phyloP scores from a whole-genome alignment of 1,284 basidiomycete genomes.

The Exobasidium cylindrosporum region DNA sequence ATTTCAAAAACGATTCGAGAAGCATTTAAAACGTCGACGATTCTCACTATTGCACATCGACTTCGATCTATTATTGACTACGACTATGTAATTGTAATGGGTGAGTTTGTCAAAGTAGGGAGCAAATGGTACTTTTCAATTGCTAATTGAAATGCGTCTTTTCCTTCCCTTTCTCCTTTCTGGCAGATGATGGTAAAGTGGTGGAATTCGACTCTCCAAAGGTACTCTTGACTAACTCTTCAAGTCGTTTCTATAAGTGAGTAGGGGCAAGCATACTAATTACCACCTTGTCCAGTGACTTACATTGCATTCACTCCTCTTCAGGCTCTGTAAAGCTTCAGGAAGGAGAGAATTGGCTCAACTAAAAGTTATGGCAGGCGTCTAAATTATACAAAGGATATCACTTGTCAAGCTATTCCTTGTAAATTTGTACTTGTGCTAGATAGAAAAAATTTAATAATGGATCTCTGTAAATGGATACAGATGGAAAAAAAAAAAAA shows the following conservation, averaged over 20 bases:
- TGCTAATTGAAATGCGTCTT: neutral
- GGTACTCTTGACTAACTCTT: conserved; percentile 52
- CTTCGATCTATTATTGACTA: conserved; percentile 56
- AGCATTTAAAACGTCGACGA: conserved; percentile 71
- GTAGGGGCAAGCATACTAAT: neutral
- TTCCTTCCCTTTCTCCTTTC: neutral
- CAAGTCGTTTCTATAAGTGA: conserved; percentile 26
- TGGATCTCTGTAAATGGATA: no score
- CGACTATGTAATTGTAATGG: conserved; percentile 60
- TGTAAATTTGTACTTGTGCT: no score
- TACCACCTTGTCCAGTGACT: neutral
- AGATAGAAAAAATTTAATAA: no score
- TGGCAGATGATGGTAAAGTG: conserved; percentile 56
- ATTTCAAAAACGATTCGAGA: conserved; percentile 77
- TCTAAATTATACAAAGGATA: no score
- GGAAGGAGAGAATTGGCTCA: conserved; percentile 10
- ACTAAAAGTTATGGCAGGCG: neutral
- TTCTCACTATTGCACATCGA: conserved; percentile 77
- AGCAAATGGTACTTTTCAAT: neutral
- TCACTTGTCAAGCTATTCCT: no score
- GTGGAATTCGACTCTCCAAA: conserved; percentile 60
- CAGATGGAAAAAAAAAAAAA: no score
- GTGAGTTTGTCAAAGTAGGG: no score
- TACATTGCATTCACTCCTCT: neutral
- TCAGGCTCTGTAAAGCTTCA: conserved; percentile 4